phyloP scores from a whole-genome alignment of 768 basidiomycete genomes.

The Leccinum disarticulatum region DNA sequence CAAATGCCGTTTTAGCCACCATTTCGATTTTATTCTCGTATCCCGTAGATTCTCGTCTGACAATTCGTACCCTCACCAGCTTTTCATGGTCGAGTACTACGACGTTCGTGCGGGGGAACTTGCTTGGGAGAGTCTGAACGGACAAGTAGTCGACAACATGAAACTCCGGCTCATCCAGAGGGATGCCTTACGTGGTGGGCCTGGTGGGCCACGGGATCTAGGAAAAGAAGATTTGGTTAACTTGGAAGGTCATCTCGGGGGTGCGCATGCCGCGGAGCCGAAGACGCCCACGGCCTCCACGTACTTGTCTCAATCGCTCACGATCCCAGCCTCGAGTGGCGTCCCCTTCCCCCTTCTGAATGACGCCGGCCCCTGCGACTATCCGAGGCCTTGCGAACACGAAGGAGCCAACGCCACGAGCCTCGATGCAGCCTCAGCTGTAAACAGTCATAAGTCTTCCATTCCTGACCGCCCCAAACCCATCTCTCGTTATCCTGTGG shows the following conservation, averaged over 20 bases:
- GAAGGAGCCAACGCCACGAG: constrained; percentile 17
- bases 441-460: constrained; percentile 11
- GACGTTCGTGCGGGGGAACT: constrained; percentile 58
- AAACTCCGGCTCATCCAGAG: constrained; percentile 45
- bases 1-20: constrained; percentile 7
- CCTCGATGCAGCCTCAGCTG: constrained; percentile 10
- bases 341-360: constrained; percentile 27
- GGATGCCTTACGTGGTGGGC: constrained; percentile 25
- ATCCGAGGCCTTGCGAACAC: constrained; percentile 22
- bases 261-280: constrained; percentile 37
- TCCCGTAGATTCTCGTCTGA: constrained; percentile 15
- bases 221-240: constrained; percentile 29
- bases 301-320: constrained; percentile 35
- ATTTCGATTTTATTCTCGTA: constrained; percentile 2
- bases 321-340: constrained; percentile 22
- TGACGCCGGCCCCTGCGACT: constrained; percentile 20
- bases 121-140: constrained; percentile 52
- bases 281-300: constrained; percentile 36
- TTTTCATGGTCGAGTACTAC: constrained; percentile 65
- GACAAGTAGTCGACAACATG: constrained; percentile 50
- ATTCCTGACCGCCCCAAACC: constrained; percentile 21
- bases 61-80: constrained; percentile 22
- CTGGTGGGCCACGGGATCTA: constrained; percentile 21
- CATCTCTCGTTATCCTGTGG: constrained; percentile 17
- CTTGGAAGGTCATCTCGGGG: constrained; percentile 32